Percentiles rank a stretch among this genome's conserved stretches.
Evolutionary conservation across 495 filamentous ascomycete genomes (phyloP).

Genomic region (Aspergillus bridgeri): DNA sequence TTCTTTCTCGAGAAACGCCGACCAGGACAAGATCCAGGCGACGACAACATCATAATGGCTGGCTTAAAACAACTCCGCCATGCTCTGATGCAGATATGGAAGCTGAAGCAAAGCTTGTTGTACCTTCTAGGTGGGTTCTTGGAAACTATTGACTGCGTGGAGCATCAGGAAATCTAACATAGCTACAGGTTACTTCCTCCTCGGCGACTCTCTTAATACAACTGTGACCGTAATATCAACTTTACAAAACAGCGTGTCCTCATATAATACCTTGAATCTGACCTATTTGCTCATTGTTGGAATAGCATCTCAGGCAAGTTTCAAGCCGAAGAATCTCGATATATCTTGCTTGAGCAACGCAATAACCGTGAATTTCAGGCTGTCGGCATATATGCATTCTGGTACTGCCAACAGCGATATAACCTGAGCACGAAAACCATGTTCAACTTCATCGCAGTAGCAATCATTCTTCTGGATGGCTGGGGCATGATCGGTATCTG

Average conservation of each 20-base stretch:
- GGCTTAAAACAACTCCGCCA: constrained; percentile 57
- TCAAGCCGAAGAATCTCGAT: neutral
- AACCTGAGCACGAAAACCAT: constrained; percentile 56
- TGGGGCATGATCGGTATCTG: constrained; percentile 70
- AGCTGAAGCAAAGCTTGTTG: constrained; percentile 59
- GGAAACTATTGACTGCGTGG: neutral
- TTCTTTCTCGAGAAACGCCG: constrained; percentile 61
- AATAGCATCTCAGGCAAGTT: constrained; percentile 52
- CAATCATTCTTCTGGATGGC: constrained; percentile 56
- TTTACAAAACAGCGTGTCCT: constrained; percentile 58
- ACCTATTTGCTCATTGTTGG: constrained; percentile 63
- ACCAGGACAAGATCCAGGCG: constrained; percentile 52
- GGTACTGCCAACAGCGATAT: constrained; percentile 53
- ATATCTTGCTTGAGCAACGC: neutral
- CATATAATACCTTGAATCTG: constrained; percentile 57
- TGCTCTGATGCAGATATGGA: constrained; percentile 57
- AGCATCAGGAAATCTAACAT: neutral
- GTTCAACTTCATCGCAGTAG: constrained; percentile 57
- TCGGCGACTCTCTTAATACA: constrained; percentile 63
- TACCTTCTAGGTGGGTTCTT: constrained; percentile 53
- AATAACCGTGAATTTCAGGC: constrained; percentile 26
- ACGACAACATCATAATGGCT: constrained; percentile 47
- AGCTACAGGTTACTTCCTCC: constrained; percentile 55
- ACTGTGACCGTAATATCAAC: constrained; percentile 65
- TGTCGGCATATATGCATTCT: constrained; percentile 59